Evolutionary conservation across 305 asterid genomes (phyloP).

Genomic region (Solanum hybrid): DNA sequence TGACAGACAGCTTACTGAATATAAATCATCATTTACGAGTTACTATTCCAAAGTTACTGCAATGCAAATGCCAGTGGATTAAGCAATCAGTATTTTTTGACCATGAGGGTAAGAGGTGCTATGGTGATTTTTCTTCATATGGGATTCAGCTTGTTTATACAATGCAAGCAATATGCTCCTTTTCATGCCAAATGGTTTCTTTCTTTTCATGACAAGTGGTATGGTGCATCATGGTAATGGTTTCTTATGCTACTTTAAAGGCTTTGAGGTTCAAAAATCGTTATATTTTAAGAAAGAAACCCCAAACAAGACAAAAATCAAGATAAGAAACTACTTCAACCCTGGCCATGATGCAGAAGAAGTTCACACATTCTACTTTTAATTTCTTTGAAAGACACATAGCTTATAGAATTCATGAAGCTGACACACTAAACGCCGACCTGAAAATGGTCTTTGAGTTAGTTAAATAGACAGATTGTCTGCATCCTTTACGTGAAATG

Average conservation of each 20-base stretch:
- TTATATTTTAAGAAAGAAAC: neutral
- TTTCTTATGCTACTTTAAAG: neutral
- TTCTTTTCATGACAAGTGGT: neutral
- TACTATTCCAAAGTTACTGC: neutral
- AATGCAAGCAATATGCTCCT: neutral
- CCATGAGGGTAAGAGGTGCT: neutral
- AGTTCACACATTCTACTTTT: neutral
- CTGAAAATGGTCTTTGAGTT: neutral
- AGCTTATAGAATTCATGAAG: neutral
- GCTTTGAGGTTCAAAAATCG: neutral
- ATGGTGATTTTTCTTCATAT: neutral
- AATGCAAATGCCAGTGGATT: neutral
- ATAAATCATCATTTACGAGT: neutral
- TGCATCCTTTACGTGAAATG: slow-evolving; percentile 24
- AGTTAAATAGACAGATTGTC: neutral
- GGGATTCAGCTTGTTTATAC: neutral
- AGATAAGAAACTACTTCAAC: neutral
- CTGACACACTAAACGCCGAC: neutral
- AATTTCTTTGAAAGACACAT: neutral
- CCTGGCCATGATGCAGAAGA: neutral
- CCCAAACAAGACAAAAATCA: neutral
- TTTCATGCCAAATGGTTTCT: neutral
- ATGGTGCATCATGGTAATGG: neutral
- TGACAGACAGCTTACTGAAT: neutral
- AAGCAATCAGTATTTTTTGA: neutral